phyloP scores from a whole-genome alignment of 768 basidiomycete genomes.

The Tylopilus plumbeoviolaceoides region DNA sequence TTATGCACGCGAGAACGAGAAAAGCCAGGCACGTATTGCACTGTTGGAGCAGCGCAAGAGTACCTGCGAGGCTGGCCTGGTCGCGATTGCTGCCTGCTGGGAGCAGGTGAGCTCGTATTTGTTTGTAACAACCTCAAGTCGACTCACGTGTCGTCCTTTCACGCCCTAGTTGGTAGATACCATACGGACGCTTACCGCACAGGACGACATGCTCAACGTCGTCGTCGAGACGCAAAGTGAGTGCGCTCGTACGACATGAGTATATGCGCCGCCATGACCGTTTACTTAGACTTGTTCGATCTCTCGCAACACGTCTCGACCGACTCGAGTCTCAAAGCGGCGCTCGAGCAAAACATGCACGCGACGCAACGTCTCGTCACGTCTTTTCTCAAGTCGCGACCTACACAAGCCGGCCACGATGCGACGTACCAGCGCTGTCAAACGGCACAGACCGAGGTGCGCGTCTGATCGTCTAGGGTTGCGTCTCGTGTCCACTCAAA shows the following conservation, averaged over 20 bases:
- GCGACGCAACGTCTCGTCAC: slow-evolving; percentile 59
- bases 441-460: slow-evolving; percentile 57
- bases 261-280: not conserved
- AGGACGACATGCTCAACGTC: slow-evolving; percentile 45
- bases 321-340: slow-evolving; percentile 33
- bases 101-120: slow-evolving; percentile 51
- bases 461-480: slow-evolving; percentile 11
- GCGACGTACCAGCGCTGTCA: slow-evolving; percentile 46
- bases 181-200: slow-evolving; percentile 53
- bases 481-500: slow-evolving; percentile 8
- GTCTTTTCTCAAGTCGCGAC: slow-evolving; percentile 43
- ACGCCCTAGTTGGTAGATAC: slow-evolving; percentile 58
- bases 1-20: slow-evolving; percentile 72
- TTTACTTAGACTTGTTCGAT: slow-evolving; percentile 27
- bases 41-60: slow-evolving; percentile 63
- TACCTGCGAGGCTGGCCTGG: slow-evolving; percentile 65
- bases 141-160: slow-evolving; percentile 1
- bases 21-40: slow-evolving; percentile 54
- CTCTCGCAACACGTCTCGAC: slow-evolving; percentile 30
- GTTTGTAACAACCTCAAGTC: not conserved
- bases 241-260: not conserved
- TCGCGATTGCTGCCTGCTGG: slow-evolving; percentile 79
- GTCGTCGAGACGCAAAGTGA: slow-evolving; percentile 42
- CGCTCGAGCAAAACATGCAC: slow-evolving; percentile 51
- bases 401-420: slow-evolving; percentile 33